These are phyloP conservation scores for Canavalia ensiformis DNA, from an alignment of 306 rosid genomes.

Conservation along the genomic window DNA sequence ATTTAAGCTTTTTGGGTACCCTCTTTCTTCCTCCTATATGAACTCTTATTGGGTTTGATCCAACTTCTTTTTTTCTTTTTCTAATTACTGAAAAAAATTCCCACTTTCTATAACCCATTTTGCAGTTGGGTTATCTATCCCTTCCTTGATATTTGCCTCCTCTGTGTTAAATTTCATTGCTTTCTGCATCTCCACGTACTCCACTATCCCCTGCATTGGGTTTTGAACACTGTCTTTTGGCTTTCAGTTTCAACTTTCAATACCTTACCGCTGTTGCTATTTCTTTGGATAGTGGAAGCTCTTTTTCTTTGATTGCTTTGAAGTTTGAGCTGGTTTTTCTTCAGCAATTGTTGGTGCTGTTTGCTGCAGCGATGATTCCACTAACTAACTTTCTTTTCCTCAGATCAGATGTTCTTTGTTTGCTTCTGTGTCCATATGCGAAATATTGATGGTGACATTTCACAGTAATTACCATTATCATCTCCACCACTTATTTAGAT, in stretches of 20 bases:
- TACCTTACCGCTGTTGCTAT: neutral
- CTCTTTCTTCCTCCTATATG: constrained; percentile 27
- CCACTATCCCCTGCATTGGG: constrained; percentile 33
- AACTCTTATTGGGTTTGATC: constrained; percentile 40
- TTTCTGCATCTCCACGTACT: constrained; percentile 33
- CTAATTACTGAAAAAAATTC: neutral
- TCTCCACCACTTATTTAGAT: neutral
- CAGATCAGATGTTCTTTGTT: constrained; percentile 40
- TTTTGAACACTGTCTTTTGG: constrained; percentile 35
- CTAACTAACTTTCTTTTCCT: constrained; percentile 21
- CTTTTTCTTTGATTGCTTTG: constrained; percentile 41
- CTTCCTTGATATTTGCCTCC: constrained; percentile 36
- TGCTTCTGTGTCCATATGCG: constrained; percentile 18
- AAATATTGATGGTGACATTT: constrained; percentile 25
- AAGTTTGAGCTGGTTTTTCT: constrained; percentile 44
- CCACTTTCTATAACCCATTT: constrained; percentile 28
- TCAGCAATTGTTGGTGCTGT: constrained; percentile 33
- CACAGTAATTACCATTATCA: neutral
- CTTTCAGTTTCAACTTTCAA: constrained; percentile 18
- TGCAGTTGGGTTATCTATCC: constrained; percentile 22
- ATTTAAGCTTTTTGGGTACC: constrained; percentile 33
- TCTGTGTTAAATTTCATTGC: constrained; percentile 38
- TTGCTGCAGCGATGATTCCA: constrained; percentile 24
- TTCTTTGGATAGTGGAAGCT: neutral
- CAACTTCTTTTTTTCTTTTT: constrained; percentile 19